Conservation (phyloP, 768 basidiomycete species). For the Fomitopsis serialis region DNA sequence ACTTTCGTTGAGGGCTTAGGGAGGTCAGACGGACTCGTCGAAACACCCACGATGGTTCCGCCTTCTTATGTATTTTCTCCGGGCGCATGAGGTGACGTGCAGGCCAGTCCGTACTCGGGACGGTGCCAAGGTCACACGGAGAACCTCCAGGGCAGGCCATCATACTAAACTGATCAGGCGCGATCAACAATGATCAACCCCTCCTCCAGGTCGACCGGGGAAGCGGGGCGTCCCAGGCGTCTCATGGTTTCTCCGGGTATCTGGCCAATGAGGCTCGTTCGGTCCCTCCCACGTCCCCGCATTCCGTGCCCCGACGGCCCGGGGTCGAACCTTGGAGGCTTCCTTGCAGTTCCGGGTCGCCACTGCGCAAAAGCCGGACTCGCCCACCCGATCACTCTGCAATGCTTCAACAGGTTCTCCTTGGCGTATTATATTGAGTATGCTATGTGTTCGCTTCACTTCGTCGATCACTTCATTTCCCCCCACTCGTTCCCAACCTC, state of each 20-base stretch:
- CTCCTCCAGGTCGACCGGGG: neutral
- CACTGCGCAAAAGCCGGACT: too few species aligned
- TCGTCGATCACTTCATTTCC: too few species aligned
- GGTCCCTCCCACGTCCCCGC: too few species aligned
- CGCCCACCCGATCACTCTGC: too few species aligned
- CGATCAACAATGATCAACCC: neutral
- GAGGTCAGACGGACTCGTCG: neutral
- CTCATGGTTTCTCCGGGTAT: neutral
- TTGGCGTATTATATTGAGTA: too few species aligned
- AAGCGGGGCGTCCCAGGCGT: neutral
- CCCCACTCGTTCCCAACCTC: too few species aligned
- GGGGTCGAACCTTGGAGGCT: too few species aligned
- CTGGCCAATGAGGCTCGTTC: neutral
- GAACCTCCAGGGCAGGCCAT: neutral
- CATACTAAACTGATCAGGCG: neutral
- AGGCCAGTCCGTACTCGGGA: neutral
- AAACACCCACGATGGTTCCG: slow-evolving; percentile 37
- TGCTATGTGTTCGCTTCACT: too few species aligned
- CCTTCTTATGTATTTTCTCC: slow-evolving; percentile 2
- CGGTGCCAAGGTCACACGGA: neutral
- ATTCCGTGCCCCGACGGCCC: too few species aligned
- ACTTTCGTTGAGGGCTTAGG: neutral
- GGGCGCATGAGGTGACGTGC: neutral
- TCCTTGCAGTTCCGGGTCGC: too few species aligned
- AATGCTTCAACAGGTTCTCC: too few species aligned